phyloP scores from a whole-genome alignment of 257 asterid species.

The Salvia splendens region DNA sequence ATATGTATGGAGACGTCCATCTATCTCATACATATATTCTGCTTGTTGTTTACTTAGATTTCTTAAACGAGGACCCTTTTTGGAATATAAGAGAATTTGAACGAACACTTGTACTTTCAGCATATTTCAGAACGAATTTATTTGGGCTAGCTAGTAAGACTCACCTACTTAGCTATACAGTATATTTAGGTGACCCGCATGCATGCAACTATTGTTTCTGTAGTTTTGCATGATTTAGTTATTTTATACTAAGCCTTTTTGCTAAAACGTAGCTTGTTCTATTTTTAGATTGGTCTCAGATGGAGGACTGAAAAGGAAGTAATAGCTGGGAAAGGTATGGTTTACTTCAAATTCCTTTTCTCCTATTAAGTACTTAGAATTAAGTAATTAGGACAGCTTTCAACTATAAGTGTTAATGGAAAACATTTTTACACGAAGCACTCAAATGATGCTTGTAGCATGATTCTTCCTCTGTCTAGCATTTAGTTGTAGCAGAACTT shows the following conservation, averaged over 20 bases:
- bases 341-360: constrained; percentile 18
- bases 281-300: constrained; percentile 85
- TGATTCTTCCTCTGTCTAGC: constrained; percentile 7
- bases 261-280: constrained; percentile 28
- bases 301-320: constrained; percentile 99
- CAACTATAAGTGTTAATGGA: neutral
- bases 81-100: constrained; percentile 24
- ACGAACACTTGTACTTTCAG: constrained; percentile 12
- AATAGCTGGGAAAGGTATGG: constrained; percentile 89
- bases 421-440: constrained; percentile 16
- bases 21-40: neutral
- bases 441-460: constrained; percentile 23
- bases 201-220: constrained; percentile 3
- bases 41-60: constrained; percentile 10
- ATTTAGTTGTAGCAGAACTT: constrained; percentile 13
- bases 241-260: neutral
- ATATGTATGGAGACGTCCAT: constrained; percentile 16
- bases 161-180: neutral
- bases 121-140: constrained; percentile 17
- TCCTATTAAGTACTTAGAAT: neutral
- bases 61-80: neutral
- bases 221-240: constrained; percentile 8
- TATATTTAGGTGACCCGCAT: constrained; percentile 14
- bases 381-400: neutral
- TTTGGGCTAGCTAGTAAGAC: constrained; percentile 20